phyloP scores from a whole-genome alignment of 805 yeast species.

The Spathaspora gorwiae region DNA sequence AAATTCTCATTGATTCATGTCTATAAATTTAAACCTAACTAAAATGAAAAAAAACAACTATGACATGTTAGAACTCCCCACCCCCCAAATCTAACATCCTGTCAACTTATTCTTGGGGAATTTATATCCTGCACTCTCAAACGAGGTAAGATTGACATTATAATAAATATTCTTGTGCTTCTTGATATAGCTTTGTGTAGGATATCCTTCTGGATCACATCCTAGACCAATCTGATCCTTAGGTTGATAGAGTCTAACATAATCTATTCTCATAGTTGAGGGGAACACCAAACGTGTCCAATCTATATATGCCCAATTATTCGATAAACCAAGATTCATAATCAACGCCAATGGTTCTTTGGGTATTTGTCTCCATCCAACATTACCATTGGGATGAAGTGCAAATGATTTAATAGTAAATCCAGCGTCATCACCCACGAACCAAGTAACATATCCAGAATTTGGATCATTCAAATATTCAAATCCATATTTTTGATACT shows the following conservation, averaged over 20 bases:
- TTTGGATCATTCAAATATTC: conserved; percentile 70
- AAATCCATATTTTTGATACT: conserved; percentile 67
- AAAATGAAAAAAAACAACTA: neutral
- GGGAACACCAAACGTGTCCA: conserved; percentile 82
- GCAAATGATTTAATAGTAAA: conserved; percentile 66
- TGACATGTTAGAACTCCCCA: neutral
- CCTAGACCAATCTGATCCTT: conserved; percentile 49
- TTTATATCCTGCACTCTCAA: conserved; percentile 66
- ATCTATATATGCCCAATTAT: conserved; percentile 86
- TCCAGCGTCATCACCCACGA: conserved; percentile 70
- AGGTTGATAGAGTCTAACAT: conserved; percentile 85
- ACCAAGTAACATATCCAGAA: conserved; percentile 77
- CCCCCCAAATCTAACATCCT: conserved; percentile 1
- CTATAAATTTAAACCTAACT: neutral
- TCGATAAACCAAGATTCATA: conserved; percentile 81
- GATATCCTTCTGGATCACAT: conserved; percentile 79
- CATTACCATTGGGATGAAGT: conserved; percentile 81
- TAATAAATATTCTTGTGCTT: conserved; percentile 62
- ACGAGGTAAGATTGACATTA: conserved; percentile 61
- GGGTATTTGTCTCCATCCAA: conserved; percentile 71
- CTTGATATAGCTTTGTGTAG: conserved; percentile 76
- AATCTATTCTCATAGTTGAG: conserved; percentile 65
- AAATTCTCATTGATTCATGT: neutral
- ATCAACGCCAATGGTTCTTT: conserved; percentile 89
- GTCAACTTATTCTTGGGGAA: conserved; percentile 31